Base-by-base conservation (phyloP, 2,329 filamentous ascomycete species). In the Reticulascus tulasneorum region DNA sequence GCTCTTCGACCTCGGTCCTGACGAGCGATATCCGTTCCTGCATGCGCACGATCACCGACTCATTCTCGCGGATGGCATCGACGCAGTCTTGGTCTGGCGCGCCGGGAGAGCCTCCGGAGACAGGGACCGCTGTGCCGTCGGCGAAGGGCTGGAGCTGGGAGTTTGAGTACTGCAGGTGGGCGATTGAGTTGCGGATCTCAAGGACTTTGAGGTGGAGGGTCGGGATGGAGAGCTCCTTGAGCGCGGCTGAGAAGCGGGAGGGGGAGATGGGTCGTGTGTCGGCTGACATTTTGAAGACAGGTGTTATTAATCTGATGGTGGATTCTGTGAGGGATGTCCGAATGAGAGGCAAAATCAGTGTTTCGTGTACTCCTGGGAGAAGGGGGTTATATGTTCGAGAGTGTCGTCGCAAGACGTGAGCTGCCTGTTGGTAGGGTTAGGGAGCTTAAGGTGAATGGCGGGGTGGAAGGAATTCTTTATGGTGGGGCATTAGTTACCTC, bases 141-240 rank as follows among this genome's bases (percentile, higher is more conserved):
- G 82, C 81, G 49, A 77, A 88, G 22, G 83, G 82, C 37, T 73
- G 68, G 40, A 89, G 79, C 57, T 89, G 78, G 45, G 75, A 73
- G 63, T 89, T 90, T 45, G 80, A 85, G 58, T 80, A 79, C 51
- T 82, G 75, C 18, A 90, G 78, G 59, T 90, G 84, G 17, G 75
- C 71, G 54, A 89, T 82, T 49, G 72, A 78, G 71, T 88, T 89
- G 56, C 77, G 78, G 44, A 90, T 71, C 59, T 90, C 86, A 54
- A 84, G 75, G 40, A 83, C 76, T 62, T 89, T 89, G 60, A 84
- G 71, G 61, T 84, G 80, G 7, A 90, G 79, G 38, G 73, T 73
- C 44, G 75, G 71, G 47, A 82, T 57, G 25, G 83, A 76, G 37
- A 90, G 78, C 42, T 81, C 75, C 47, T 72, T 67, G 47, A 90